These are phyloP conservation scores for Boletus holoroseus DNA, from an alignment of 1,284 basidiomycete species.

Conservation along the genomic window DNA sequence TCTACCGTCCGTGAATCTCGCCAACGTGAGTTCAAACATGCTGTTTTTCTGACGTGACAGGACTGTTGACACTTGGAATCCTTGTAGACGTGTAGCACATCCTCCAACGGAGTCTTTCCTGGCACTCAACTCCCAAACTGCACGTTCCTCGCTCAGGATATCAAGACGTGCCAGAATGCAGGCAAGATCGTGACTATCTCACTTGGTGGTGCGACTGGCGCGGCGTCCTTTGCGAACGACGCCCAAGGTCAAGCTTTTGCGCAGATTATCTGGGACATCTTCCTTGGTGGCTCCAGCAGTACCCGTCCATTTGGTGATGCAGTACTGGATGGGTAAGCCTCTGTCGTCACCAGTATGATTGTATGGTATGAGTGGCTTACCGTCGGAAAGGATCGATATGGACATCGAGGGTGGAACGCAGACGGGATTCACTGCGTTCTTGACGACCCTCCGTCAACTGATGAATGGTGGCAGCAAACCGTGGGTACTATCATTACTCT, in stretches of 20 bases:
- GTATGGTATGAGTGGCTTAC: background rate
- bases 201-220: constrained; percentile 58
- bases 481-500: constrained; percentile 29
- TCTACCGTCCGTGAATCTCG: constrained; percentile 55
- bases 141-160: constrained; percentile 49
- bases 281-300: constrained; percentile 46
- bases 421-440: constrained; percentile 50
- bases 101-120: constrained; percentile 41
- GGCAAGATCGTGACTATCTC: constrained; percentile 65
- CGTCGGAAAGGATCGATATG: constrained; percentile 47
- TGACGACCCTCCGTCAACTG: constrained; percentile 47
- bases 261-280: constrained; percentile 59
- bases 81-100: constrained; percentile 38
- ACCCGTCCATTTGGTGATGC: constrained; percentile 59
- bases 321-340: constrained; percentile 56
- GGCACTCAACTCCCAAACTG: constrained; percentile 59
- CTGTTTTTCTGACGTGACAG: background rate
- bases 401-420: constrained; percentile 61
- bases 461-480: constrained; percentile 46
- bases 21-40: constrained; percentile 42
- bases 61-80: background rate
- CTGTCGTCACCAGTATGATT: background rate
- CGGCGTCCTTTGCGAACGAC: constrained; percentile 45
- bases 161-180: constrained; percentile 54
- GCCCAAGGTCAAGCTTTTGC: constrained; percentile 50